phyloP scores from a whole-genome alignment of 768 basidiomycete genomes.

The Kwoniella pini region DNA sequence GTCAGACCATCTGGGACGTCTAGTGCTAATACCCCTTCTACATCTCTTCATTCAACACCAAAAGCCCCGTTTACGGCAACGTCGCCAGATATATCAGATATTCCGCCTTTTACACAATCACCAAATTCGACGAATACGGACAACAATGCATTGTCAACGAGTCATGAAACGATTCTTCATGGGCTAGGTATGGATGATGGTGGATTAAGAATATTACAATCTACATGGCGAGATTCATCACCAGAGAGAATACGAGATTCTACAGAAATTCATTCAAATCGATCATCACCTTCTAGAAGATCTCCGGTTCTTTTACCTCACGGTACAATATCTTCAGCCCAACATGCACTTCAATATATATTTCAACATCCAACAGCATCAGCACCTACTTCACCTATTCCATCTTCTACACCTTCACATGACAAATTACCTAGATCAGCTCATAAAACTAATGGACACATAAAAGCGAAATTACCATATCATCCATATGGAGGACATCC shows the following conservation, averaged over 20 bases:
- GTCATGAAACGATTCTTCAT: not conserved
- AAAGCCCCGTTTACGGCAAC: not conserved
- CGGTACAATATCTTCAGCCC: conserved; percentile 1
- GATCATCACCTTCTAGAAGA: conserved; percentile 13
- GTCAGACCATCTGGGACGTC: conserved; percentile 3
- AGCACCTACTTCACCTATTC: conserved; percentile 32
- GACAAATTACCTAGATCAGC: not conserved
- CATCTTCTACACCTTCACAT: not conserved
- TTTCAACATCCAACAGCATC: conserved; percentile 36
- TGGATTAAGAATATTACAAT: conserved; percentile 4
- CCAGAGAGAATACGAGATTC: conserved; percentile 3
- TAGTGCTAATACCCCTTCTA: not conserved
- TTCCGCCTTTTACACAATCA: too few relatives aligned
- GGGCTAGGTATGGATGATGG: conserved; percentile 13
- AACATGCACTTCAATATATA: conserved; percentile 13
- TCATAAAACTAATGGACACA: not conserved
- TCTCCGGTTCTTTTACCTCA: conserved; percentile 5
- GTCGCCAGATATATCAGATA: conserved; percentile 7
- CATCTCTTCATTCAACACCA: not conserved
- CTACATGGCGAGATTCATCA: conserved; percentile 7
- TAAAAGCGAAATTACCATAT: conserved; percentile 8
- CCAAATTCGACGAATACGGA: too few relatives aligned
- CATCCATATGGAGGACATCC: conserved; percentile 7
- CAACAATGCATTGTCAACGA: too few relatives aligned
- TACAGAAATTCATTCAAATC: conserved; percentile 6